Evolutionary conservation across 2,329 filamentous ascomycete species (phyloP).

Genomic region (Colletotrichum phormii): DNA sequence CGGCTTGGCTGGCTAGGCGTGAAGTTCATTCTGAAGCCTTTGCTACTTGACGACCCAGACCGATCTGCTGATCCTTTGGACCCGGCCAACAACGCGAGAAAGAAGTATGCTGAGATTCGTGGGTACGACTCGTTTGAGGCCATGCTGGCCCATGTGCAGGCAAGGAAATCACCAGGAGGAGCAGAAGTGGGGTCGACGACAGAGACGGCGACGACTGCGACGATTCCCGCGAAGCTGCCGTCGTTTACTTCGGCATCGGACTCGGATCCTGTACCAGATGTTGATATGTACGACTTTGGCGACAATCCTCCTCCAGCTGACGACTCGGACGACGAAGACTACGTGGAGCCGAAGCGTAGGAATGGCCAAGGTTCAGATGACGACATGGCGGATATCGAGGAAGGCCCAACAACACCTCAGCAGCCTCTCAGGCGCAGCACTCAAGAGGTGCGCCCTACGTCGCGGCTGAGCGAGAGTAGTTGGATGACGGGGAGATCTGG

Average conservation of each 20-base stretch:
- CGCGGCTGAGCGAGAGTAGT: conserved; percentile 8
- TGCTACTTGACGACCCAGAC: conserved; percentile 30
- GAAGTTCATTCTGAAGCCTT: conserved; percentile 9
- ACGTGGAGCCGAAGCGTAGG: conserved; percentile 1
- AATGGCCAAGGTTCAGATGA: conserved; percentile 14
- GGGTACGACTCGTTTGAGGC: conserved; percentile 32
- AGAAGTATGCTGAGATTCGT: conserved; percentile 22
- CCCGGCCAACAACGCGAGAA: conserved; percentile 20
- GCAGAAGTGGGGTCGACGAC: not conserved
- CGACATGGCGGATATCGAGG: conserved; percentile 16
- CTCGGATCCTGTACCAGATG: conserved; percentile 21
- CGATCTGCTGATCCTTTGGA: conserved; percentile 16
- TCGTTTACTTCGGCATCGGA: conserved; percentile 29
- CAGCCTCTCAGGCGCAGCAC: conserved; percentile 25
- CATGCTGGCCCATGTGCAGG: conserved; percentile 15
- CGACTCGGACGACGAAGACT: conserved; percentile 33
- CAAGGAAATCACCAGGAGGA: not conserved
- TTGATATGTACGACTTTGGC: conserved; percentile 32
- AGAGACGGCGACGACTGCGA: not conserved
- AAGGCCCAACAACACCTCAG: conserved; percentile 10
- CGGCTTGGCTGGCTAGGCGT: conserved; percentile 29
- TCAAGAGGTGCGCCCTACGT: conserved; percentile 31
- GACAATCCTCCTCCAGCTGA: conserved; percentile 39
- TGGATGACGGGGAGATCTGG: conserved; percentile 1
- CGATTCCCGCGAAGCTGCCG: conserved; percentile 2